Conservation (phyloP, 768 basidiomycete genomes). For the Mycena rosella region DNA sequence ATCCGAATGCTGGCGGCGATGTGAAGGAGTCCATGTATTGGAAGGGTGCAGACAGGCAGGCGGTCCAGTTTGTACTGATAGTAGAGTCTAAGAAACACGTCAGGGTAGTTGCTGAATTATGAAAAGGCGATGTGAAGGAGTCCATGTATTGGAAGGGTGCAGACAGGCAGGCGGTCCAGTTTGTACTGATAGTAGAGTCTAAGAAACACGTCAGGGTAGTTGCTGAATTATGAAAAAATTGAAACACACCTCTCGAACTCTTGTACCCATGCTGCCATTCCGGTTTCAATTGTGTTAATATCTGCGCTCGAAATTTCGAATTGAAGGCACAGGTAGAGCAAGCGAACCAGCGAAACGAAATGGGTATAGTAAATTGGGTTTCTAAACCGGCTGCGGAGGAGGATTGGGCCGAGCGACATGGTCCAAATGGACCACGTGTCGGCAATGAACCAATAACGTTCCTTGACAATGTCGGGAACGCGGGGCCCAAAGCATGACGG, state of each 20-base stretch:
- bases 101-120: not conserved
- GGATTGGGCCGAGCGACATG: no score
- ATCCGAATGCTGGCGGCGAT: conserved; percentile 27
- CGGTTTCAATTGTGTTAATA: conserved; percentile 36
- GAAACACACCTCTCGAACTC: conserved; percentile 46
- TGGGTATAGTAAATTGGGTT: conserved; percentile 46
- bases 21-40: no score
- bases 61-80: conserved; percentile 37
- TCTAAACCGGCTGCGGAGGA: not conserved
- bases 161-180: conserved; percentile 26
- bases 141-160: no score
- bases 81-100: conserved; percentile 32
- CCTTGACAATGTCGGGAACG: no score
- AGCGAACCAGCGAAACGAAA: conserved; percentile 45
- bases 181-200: conserved; percentile 42
- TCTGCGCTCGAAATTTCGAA: conserved; percentile 40
- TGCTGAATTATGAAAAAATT: not conserved
- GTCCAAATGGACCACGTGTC: no score
- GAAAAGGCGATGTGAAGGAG: no score
- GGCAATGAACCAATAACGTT: no score
- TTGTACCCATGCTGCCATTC: conserved; percentile 45
- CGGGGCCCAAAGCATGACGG: no score
- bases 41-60: no score
- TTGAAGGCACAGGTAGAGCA: no score
- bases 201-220: not conserved